Conservation (phyloP, 1,139 yeast species). For the Pichia sp. region DNA sequence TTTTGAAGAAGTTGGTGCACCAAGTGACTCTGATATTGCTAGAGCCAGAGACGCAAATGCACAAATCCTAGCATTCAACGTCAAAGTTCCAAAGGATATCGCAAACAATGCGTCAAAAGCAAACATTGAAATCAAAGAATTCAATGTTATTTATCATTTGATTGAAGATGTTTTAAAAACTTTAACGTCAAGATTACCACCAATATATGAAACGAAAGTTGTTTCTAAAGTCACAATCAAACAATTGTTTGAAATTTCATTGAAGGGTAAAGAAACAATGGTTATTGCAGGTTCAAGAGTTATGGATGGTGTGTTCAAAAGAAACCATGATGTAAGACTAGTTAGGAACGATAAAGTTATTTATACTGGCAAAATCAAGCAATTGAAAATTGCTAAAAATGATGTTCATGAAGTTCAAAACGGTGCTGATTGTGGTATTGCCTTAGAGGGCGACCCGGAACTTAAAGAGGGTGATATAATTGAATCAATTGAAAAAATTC, state of each 20-base stretch:
- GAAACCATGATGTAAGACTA: conserved; percentile 58
- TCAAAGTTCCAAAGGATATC: conserved; percentile 61
- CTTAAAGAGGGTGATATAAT: conserved; percentile 59
- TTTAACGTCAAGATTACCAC: conserved; percentile 55
- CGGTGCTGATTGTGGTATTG: conserved; percentile 86
- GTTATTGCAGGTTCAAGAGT: conserved; percentile 88
- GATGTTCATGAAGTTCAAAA: conserved; percentile 72
- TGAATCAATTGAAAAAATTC: conserved; percentile 65
- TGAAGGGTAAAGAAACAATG: conserved; percentile 41
- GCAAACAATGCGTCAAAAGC: conserved; percentile 51
- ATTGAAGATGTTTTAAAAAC: conserved; percentile 75
- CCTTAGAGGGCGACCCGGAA: conserved; percentile 65
- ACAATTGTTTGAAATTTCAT: conserved; percentile 63
- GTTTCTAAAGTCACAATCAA: conserved; percentile 64
- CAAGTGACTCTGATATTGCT: conserved; percentile 76
- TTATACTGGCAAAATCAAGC: conserved; percentile 62
- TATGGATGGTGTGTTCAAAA: conserved; percentile 57
- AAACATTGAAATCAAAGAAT: conserved; percentile 57
- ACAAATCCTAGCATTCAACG: conserved; percentile 70
- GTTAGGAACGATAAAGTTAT: conserved; percentile 46
- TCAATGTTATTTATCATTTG: conserved; percentile 79
- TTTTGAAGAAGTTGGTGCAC: conserved; percentile 74
- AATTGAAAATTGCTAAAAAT: conserved; percentile 78
- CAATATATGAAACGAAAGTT: conserved; percentile 61
- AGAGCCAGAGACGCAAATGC: conserved; percentile 76